Evolutionary conservation across 225 moss, liverwort and hornwort species (phyloP).

Genomic region (Polytrichum formosum): DNA sequence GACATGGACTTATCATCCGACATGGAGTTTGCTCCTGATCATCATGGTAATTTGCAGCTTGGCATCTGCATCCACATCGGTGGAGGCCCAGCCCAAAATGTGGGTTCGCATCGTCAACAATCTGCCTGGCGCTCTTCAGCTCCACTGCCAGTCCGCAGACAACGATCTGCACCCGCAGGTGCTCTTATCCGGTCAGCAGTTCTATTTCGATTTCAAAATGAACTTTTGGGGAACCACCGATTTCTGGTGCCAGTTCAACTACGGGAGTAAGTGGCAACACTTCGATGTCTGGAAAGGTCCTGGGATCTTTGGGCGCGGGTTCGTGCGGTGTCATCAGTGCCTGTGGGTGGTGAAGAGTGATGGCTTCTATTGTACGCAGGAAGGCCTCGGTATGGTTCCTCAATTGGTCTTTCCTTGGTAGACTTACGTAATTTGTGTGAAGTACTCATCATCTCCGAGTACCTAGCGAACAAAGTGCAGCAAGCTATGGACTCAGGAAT

Average conservation of each 20-base stretch:
- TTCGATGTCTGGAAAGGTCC: slow-evolving; percentile 21
- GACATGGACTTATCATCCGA: too few species aligned
- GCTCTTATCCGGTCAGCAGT: neutral
- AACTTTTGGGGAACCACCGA: slow-evolving; percentile 16
- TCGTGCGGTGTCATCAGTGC: slow-evolving; percentile 2
- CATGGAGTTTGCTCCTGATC: too few species aligned
- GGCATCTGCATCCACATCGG: too few species aligned
- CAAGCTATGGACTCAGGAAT: too few species aligned
- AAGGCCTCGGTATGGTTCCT: too few species aligned
- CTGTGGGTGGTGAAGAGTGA: slow-evolving; percentile 13
- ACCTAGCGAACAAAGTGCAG: too few species aligned
- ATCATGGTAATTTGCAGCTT: too few species aligned
- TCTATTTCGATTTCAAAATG: neutral
- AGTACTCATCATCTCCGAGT: too few species aligned
- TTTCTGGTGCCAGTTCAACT: slow-evolving; percentile 9
- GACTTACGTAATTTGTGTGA: too few species aligned
- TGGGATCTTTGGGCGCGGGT: slow-evolving; percentile 4
- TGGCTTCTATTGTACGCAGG: slow-evolving; percentile 13
- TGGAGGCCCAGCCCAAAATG: neutral
- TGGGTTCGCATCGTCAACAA: slow-evolving; percentile 11
- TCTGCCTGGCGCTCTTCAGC: slow-evolving; percentile 2
- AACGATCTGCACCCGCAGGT: slow-evolving; percentile 1
- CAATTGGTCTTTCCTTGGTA: too few species aligned
- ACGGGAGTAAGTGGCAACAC: slow-evolving; percentile 2
- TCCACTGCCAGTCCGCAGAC: slow-evolving; percentile 7